Conservation (phyloP, 1,139 yeast genomes). For the Debaryomycetaceae sp. region DNA sequence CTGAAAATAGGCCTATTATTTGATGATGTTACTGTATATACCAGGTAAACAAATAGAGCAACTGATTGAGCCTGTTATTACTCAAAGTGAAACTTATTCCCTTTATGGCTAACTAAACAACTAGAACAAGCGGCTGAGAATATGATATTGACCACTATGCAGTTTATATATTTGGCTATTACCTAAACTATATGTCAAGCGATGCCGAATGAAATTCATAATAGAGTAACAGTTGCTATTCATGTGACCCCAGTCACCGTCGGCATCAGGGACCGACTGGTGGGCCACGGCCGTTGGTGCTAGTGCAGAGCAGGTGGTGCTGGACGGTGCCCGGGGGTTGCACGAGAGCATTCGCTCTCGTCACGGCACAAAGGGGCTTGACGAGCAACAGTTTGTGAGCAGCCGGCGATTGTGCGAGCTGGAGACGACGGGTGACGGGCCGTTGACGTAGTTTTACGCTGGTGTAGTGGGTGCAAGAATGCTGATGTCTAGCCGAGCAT, state of each 20-base stretch:
- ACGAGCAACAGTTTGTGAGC: no score
- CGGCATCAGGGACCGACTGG: neutral
- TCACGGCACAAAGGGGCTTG: no score
- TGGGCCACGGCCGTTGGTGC: neutral
- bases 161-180: slow-evolving; percentile 1
- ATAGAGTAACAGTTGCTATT: neutral
- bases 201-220: neutral
- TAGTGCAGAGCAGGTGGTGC: neutral
- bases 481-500: no score
- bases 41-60: slow-evolving; percentile 3
- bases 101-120: neutral
- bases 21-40: slow-evolving; percentile 1
- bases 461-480: no score
- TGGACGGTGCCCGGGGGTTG: neutral
- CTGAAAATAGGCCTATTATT: neutral
- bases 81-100: slow-evolving; percentile 2
- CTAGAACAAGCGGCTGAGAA: slow-evolving; percentile 3
- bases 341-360: no score
- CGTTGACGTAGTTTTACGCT: no score
- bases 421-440: no score
- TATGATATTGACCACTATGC: neutral
- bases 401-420: no score
- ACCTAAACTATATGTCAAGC: neutral
- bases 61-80: slow-evolving; percentile 2
- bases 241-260: neutral